Base-by-base conservation (phyloP, 1,284 basidiomycete species). In the Ganoderma resinaceum region DNA sequence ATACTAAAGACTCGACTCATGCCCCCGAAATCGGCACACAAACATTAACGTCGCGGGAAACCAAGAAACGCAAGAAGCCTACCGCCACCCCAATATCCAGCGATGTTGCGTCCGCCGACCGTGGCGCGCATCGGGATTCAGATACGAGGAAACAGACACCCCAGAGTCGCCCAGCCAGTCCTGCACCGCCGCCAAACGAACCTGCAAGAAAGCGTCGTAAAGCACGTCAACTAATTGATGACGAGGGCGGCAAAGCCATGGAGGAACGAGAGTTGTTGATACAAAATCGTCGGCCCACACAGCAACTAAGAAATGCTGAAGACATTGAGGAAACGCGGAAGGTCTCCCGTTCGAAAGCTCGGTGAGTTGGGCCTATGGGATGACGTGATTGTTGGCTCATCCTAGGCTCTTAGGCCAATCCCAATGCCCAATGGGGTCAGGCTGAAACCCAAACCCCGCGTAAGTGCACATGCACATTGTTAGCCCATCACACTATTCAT, bases 401-500 rank as follows among this genome's bases (percentile, higher is more conserved):
- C 12, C 35, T 2, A 57, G 23, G 9, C 26, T 26, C 11, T 31
- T 58, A 67, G 69, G 42, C 57, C 63, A 14, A 33, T 65, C 46
- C 61, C 67, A n/a, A 58, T 65, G 38, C 65, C 70, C 16, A 66
- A 72, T 38, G 71, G 71, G 26, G 58, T 69, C 29, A 65, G 64
- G 43, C 62, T 73, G 37, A 73, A 74, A 53, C 72, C 70, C 1
- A 74, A 76, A 43, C 75, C 75, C 3, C 71, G 70, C 42, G 75
- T 75, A 37, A 66, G 74, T 66, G 7, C 12, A 23, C 23, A 12
- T n/a, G n/a, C n/a, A 23, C 9, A 31, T 46, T 46, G 52, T 12
- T 49, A 26, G 18, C 26, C n/a, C 14, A 16, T 0, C 9, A 1
- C 4, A 18, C 11, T 16, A 23, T 18, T 33, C 2, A 29, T 43